Evolutionary conservation across 805 yeast species (phyloP).

Genomic region (Candida xiaguanensis): DNA sequence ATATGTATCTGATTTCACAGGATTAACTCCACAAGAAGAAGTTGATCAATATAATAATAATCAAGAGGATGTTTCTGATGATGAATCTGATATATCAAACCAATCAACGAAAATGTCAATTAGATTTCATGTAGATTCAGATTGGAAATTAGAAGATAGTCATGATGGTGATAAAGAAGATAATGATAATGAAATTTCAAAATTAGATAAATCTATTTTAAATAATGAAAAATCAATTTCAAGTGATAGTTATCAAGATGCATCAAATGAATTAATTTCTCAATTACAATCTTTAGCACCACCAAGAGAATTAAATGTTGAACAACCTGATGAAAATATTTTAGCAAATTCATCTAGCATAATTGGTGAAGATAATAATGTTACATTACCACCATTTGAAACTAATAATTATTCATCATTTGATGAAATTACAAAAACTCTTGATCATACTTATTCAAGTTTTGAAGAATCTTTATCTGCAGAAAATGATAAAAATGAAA

Average conservation of each 20-base stretch:
- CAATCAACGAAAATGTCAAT: constrained; percentile 20
- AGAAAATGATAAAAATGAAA: constrained; percentile 30
- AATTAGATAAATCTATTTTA: constrained; percentile 4
- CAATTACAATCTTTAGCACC: constrained; percentile 17
- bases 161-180: constrained; percentile 39
- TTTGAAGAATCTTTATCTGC: constrained; percentile 42
- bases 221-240: constrained; percentile 11
- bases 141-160: constrained; percentile 37
- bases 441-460: constrained; percentile 17
- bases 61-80: neutral
- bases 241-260: constrained; percentile 5
- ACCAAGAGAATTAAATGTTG: constrained; percentile 9
- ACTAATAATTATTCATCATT: constrained; percentile 38
- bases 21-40: constrained; percentile 11
- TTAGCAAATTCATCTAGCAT: constrained; percentile 44
- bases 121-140: constrained; percentile 30
- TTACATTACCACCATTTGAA: constrained; percentile 39
- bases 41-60: constrained; percentile 1
- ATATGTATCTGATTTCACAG: constrained; percentile 5
- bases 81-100: constrained; percentile 9
- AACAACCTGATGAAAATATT: constrained; percentile 14
- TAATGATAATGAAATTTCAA: constrained; percentile 21
- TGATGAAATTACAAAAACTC: constrained; percentile 33
- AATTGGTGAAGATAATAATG: constrained; percentile 7
- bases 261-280: constrained; percentile 10